A percentile compares a stretch with the other conserved stretches of the same genome.
These are phyloP conservation scores for Russula virescens DNA, from an alignment of 768 basidiomycete species.

Conservation along the genomic window DNA sequence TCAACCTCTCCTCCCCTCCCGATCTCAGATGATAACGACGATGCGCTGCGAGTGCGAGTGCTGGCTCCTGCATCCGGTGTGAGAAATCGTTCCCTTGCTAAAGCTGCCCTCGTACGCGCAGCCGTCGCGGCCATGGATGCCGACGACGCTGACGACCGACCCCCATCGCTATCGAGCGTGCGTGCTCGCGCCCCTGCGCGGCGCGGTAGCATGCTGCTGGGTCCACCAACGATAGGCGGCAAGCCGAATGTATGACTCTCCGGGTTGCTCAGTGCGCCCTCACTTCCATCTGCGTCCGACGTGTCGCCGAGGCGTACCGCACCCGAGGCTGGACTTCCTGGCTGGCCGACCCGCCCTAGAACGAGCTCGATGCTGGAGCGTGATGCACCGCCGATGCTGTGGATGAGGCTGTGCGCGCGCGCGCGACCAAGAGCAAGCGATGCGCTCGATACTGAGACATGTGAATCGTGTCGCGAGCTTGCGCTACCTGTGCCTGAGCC, in stretches of 20 bases:
- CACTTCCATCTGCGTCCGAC: slow-evolving; percentile 42
- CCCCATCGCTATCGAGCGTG: slow-evolving; percentile 7
- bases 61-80: slow-evolving; percentile 19
- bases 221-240: slow-evolving; percentile 37
- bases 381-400: slow-evolving; percentile 55
- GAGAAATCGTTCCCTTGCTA: slow-evolving; percentile 8
- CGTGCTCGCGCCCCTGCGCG: slow-evolving; percentile 10
- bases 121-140: not conserved
- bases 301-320: not conserved
- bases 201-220: slow-evolving; percentile 34
- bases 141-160: slow-evolving; percentile 1
- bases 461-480: slow-evolving; percentile 29
- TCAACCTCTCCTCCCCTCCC: slow-evolving; percentile 12
- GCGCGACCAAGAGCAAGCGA: slow-evolving; percentile 41
- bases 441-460: slow-evolving; percentile 23
- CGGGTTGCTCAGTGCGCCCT: slow-evolving; percentile 43
- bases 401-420: slow-evolving; percentile 61
- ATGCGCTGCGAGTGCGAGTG: slow-evolving; percentile 16
- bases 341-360: slow-evolving; percentile 25
- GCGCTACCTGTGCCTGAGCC: slow-evolving; percentile 20
- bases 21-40: slow-evolving; percentile 13
- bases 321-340: not conserved
- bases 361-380: slow-evolving; percentile 56
- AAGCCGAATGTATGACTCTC: slow-evolving; percentile 78
- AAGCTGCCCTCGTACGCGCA: not conserved